Base-by-base conservation (phyloP, 495 filamentous ascomycete species). In the Talaromyces liani region DNA sequence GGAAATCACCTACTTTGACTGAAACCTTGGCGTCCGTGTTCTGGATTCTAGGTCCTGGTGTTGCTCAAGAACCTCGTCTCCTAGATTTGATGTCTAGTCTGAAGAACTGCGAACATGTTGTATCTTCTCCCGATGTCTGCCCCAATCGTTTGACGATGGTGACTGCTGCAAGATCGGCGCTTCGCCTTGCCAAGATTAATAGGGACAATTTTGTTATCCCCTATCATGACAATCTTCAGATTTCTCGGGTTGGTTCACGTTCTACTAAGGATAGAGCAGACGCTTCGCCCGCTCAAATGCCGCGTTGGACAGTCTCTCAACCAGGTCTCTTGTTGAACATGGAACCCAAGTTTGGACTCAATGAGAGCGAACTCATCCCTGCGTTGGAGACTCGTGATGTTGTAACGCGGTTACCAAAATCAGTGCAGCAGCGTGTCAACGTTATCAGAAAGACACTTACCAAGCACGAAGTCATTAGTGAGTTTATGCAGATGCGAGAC, bases 31-130 rank as follows among this genome's bases (percentile, higher is more conserved):
- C 80, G 27, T 85, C 80, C 29, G 85, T 95, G 29, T 80, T 92
- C 62, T 98, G 93, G 93, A 89, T 91, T 59, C 79, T 96, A 6
- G 89, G 89, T 3, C 77, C 79, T 14, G 86, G 84, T 0, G 80
- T 97, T n/a, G 75, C 77, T 10, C 72, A 82, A 2, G 81, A 94
- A 67, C 70, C 79, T 7, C 78, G 77, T 51, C 68, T 98, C 14
- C 78, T 75, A 29, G 69, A 83, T 16, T 97, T 97, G 68, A 89
- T 96, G 71, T 67, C 80, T 41, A 74, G 79, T 16, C 82, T 83
- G 69, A 70, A 78, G 1, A 70, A 83, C 22, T 71, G 88, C 45
- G 80, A 88, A 69, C 93, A 98, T 75, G 77, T 93, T 12, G 78
- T 98, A 1, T 87, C 91, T 24, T 88, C 90, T 18, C 69, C 78